phyloP scores from a whole-genome alignment of 2,329 filamentous ascomycete genomes.

The Nemania bipapillata region DNA sequence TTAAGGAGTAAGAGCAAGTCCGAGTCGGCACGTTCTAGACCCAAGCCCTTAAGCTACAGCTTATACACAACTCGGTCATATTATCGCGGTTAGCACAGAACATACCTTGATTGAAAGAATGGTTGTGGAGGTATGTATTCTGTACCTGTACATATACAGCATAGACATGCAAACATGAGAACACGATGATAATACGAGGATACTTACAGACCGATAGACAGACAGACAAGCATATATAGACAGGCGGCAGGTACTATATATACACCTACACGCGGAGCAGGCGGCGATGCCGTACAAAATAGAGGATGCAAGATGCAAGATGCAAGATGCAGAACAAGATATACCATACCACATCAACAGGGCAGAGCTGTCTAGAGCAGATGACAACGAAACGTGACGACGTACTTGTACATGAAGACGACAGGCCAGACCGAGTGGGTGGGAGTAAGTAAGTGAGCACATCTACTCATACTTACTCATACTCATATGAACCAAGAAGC shows the following conservation, averaged over 20 bases:
- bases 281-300: conserved; percentile 9
- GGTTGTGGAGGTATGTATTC: background rate
- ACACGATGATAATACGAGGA: background rate
- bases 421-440: background rate
- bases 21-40: conserved; percentile 30
- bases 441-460: background rate
- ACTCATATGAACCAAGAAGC: conserved; percentile 11
- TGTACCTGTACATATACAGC: background rate
- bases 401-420: conserved; percentile 9
- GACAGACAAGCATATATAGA: too few relatives aligned
- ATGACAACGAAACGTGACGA: conserved; percentile 9
- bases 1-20: background rate
- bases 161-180: background rate
- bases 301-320: conserved; percentile 14
- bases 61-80: conserved; percentile 17
- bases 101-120: conserved; percentile 8
- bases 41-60: conserved; percentile 25
- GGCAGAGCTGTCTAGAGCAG: background rate
- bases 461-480: background rate
- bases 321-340: background rate
- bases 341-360: background rate
- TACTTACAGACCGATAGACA: background rate
- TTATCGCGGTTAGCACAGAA: conserved; percentile 23
- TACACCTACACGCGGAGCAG: background rate
- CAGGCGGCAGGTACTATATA: background rate